A percentile compares a stretch with the other conserved stretches of the same genome.
Conservation (phyloP, 73 alveolate species). For the Uronychia binucleata region DNA sequence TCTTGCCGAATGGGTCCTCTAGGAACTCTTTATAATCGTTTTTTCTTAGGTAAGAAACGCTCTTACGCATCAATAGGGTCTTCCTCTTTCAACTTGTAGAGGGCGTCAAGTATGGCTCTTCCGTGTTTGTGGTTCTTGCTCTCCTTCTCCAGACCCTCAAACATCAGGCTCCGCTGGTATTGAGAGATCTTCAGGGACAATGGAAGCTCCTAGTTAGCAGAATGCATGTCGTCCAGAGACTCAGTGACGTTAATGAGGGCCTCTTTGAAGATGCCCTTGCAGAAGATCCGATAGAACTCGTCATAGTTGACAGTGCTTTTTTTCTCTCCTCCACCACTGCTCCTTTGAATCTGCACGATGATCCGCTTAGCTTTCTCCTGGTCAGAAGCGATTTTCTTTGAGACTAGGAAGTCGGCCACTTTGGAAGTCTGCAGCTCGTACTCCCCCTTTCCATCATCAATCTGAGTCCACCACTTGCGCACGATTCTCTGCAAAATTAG, state of each 20-base stretch:
- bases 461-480: slow-evolving; percentile 51
- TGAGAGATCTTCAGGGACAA: slow-evolving; percentile 36
- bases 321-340: slow-evolving; percentile 9
- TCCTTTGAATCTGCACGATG: not conserved
- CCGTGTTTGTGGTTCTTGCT: slow-evolving; percentile 41
- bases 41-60: not conserved
- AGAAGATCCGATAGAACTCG: slow-evolving; percentile 57
- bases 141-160: slow-evolving; percentile 43
- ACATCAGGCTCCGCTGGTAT: slow-evolving; percentile 42
- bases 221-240: slow-evolving; percentile 4
- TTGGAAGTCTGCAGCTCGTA: slow-evolving; percentile 22
- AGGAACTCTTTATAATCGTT: slow-evolving; percentile 22
- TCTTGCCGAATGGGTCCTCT: slow-evolving; percentile 41
- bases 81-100: slow-evolving; percentile 23
- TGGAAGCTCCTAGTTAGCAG: slow-evolving; percentile 15
- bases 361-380: slow-evolving; percentile 8
- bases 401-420: slow-evolving; percentile 48
- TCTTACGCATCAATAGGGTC: not conserved
- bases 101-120: slow-evolving; percentile 46
- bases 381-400: slow-evolving; percentile 58
- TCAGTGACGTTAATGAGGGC: slow-evolving; percentile 59
- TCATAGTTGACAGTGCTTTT: slow-evolving; percentile 31
- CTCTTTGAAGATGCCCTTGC: slow-evolving; percentile 68
- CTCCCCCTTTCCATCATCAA: slow-evolving; percentile 27
- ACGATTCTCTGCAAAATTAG: slow-evolving; percentile 26